Conservation (phyloP, 805 yeast genomes). For the Hanseniaspora guilliermondii region DNA sequence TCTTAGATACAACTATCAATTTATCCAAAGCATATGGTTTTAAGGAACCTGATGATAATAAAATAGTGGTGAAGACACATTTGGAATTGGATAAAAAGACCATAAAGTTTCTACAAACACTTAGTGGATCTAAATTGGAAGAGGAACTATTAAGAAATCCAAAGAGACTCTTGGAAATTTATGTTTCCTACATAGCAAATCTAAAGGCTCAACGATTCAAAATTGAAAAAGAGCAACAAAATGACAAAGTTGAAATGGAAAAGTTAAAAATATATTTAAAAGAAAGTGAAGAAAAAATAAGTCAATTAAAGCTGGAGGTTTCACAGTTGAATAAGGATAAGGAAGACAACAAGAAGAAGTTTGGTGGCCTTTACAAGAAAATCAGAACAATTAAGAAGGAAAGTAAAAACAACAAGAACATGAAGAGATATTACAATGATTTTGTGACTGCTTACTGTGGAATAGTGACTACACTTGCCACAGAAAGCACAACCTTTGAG, state of each 20-base stretch:
- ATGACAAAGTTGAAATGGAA: not conserved
- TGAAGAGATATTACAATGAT: not conserved
- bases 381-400: not conserved
- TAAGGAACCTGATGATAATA: slow-evolving; percentile 1
- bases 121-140: not conserved
- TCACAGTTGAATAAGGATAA: not conserved
- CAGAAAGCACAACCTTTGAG: not conserved
- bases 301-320: not conserved
- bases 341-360: not conserved
- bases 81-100: not conserved
- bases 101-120: slow-evolving; percentile 1
- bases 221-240: not conserved
- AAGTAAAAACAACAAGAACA: not conserved
- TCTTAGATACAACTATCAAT: not conserved
- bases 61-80: not conserved
- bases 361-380: not conserved
- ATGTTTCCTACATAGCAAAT: not conserved
- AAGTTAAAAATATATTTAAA: not conserved
- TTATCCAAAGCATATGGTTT: not conserved
- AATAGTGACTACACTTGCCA: slow-evolving; percentile 1
- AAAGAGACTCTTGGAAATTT: not conserved
- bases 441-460: slow-evolving; percentile 1
- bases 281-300: not conserved
- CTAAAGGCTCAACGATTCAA: not conserved
- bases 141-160: not conserved